Evolutionary conservation across 169 alveolate species (phyloP).

Genomic region (Eimeria zaria): DNA sequence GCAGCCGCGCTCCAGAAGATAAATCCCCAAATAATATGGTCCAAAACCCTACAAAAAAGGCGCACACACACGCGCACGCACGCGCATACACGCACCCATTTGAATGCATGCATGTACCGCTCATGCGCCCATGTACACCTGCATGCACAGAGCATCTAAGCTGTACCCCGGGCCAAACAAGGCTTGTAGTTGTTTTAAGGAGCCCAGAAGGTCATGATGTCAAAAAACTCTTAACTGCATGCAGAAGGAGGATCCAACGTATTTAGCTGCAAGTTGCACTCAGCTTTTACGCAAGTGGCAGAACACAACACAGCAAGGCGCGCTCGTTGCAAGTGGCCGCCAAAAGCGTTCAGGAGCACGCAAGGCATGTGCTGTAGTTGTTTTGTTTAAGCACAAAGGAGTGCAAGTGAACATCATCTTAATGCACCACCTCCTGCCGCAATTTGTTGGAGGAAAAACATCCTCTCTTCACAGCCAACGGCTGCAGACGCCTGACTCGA

Average conservation of each 20-base stretch:
- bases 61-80: background rate
- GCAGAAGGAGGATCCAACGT: background rate
- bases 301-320: background rate
- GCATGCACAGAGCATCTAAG: background rate
- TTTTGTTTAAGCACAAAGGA: background rate
- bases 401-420: background rate
- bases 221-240: background rate
- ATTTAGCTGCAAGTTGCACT: background rate
- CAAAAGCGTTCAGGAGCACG: background rate
- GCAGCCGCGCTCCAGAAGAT: conserved; percentile 60
- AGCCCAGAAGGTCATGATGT: background rate
- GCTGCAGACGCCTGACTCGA: background rate
- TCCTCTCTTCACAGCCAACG: background rate
- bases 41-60: conserved; percentile 43
- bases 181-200: background rate
- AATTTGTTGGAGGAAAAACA: too few species aligned
- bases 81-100: background rate
- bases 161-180: background rate
- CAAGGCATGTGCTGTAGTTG: background rate
- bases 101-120: background rate
- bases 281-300: background rate
- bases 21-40: conserved; percentile 63
- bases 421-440: background rate
- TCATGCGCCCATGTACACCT: background rate
- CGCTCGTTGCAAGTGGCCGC: too few species aligned